These are phyloP conservation scores for Pichia norvegensis DNA, from an alignment of 1,139 yeast species.

Conservation along the genomic window DNA sequence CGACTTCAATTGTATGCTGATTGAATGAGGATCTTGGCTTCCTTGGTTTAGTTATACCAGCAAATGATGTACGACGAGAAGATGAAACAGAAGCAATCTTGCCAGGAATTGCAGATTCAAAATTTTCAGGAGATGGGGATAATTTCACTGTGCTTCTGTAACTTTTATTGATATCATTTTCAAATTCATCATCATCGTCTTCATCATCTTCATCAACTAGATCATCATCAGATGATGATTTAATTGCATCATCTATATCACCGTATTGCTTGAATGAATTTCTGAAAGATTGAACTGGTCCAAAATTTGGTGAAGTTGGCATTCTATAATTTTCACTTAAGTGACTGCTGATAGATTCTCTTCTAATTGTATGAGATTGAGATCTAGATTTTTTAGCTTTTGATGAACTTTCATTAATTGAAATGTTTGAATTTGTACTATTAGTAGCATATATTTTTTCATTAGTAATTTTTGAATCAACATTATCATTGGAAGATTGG, in stretches of 20 bases:
- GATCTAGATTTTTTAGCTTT: constrained; percentile 23
- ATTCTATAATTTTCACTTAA: constrained; percentile 39
- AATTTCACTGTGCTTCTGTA: constrained; percentile 1
- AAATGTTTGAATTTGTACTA: background rate
- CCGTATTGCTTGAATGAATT: constrained; percentile 23
- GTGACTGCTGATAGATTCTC: constrained; percentile 51
- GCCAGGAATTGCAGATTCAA: background rate
- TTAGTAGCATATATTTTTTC: background rate
- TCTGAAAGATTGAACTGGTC: constrained; percentile 24
- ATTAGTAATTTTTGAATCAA: background rate
- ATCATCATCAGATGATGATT: constrained; percentile 31
- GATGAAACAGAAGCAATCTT: constrained; percentile 18
- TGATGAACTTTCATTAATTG: background rate
- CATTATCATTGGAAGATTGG: background rate
- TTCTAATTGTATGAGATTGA: constrained; percentile 31
- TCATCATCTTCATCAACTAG: constrained; percentile 28
- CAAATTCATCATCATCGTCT: constrained; percentile 10
- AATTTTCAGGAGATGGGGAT: background rate
- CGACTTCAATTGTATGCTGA: constrained; percentile 26
- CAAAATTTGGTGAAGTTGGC: constrained; percentile 32
- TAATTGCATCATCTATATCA: constrained; percentile 29
- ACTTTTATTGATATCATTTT: background rate
- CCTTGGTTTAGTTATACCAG: constrained; percentile 28
- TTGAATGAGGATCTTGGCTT: constrained; percentile 28
- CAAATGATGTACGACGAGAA: constrained; percentile 28